phyloP scores from a whole-genome alignment of 2,329 filamentous ascomycete genomes.

The Hypoxylon sp. region DNA sequence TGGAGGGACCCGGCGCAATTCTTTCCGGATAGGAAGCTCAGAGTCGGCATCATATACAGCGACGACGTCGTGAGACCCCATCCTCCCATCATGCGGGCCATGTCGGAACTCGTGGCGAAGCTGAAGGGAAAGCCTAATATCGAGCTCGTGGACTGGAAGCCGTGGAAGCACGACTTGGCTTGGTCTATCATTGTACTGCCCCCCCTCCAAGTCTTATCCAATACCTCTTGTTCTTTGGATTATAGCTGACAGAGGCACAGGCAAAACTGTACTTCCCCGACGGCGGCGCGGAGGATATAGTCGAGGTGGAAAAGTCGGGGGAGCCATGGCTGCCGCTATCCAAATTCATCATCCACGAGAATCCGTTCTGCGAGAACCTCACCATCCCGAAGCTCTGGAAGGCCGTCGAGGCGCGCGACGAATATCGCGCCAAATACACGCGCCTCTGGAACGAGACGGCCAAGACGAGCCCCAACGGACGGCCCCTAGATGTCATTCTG shows the following conservation, averaged over 20 bases:
- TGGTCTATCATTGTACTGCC: conserved; percentile 53
- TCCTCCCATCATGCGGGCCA: conserved; percentile 67
- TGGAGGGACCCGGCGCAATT: conserved; percentile 39
- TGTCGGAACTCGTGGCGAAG: conserved; percentile 65
- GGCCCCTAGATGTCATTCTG: conserved; percentile 69
- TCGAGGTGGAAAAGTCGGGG: conserved; percentile 62
- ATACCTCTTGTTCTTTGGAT: neutral
- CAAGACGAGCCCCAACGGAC: conserved; percentile 14
- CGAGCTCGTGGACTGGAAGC: conserved; percentile 67
- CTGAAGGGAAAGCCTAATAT: conserved; percentile 61
- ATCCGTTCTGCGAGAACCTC: conserved; percentile 56
- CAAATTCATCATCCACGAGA: conserved; percentile 68
- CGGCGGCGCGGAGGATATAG: conserved; percentile 65
- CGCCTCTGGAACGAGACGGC: conserved; percentile 55
- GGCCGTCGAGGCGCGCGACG: conserved; percentile 55
- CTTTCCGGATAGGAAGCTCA: conserved; percentile 59
- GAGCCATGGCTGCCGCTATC: conserved; percentile 70
- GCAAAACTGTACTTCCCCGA: conserved; percentile 68
- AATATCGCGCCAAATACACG: conserved; percentile 54
- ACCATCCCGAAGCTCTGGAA: conserved; percentile 57
- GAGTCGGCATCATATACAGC: conserved; percentile 70
- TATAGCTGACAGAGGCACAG: conserved; percentile 32
- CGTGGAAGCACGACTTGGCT: conserved; percentile 63
- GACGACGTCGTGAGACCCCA: conserved; percentile 71
- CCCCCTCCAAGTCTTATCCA: neutral